A percentile compares a stretch with the other conserved stretches of the same genome.
These are phyloP conservation scores for Colletotrichum karsti DNA, from an alignment of 2,329 filamentous ascomycete genomes.

Conservation along the genomic window DNA sequence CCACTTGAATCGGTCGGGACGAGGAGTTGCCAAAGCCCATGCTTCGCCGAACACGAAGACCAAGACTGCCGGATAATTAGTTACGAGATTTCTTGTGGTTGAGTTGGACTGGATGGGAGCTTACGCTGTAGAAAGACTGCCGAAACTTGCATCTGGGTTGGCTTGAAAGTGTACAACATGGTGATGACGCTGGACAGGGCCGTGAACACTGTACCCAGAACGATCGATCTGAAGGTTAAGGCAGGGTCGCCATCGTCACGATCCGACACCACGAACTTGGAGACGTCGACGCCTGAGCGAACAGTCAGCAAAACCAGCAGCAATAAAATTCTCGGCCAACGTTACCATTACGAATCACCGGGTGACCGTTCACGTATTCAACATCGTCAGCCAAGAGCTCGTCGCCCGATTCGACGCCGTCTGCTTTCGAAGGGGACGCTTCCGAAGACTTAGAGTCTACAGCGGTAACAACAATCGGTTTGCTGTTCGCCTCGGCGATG, in stretches of 20 bases:
- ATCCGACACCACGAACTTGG: constrained; percentile 31
- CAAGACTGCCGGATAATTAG: constrained; percentile 6
- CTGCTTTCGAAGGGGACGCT: neutral
- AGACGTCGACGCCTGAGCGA: constrained; percentile 26
- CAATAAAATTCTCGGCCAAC: accelerated
- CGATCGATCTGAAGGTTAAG: constrained; percentile 32
- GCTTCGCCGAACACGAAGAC: constrained; percentile 27
- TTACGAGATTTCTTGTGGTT: no score
- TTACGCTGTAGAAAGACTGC: constrained; percentile 29
- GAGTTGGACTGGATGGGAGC: neutral
- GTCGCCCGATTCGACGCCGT: neutral
- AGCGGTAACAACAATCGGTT: neutral
- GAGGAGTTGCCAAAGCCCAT: constrained; percentile 23
- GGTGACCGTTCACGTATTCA: constrained; percentile 13
- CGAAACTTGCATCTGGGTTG: constrained; percentile 29
- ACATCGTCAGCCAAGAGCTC: neutral
- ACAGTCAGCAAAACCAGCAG: neutral
- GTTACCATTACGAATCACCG: constrained; percentile 26
- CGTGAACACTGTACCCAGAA: constrained; percentile 29
- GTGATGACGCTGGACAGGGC: constrained; percentile 33
- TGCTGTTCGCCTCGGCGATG: neutral
- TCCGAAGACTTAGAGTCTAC: neutral
- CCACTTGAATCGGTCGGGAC: constrained; percentile 15
- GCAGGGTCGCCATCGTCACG: constrained; percentile 32
- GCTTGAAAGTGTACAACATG: constrained; percentile 32